These are phyloP conservation scores for Physcomitrellopsis africana DNA, from an alignment of 225 moss, liverwort and hornwort species.

Conservation along the genomic window DNA sequence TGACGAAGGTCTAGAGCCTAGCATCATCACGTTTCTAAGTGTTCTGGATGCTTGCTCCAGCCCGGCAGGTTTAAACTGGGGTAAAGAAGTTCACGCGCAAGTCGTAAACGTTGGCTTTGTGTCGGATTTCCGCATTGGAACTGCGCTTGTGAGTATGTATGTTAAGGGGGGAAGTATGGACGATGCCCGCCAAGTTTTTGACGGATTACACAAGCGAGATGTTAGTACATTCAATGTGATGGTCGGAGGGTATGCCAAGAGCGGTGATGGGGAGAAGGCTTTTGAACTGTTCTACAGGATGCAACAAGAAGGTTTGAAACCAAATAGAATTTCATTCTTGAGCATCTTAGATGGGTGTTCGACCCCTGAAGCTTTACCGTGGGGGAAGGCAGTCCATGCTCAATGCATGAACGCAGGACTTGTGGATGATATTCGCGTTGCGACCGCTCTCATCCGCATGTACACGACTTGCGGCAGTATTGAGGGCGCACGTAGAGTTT, in stretches of 20 bases:
- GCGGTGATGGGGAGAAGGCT: constrained; percentile 33
- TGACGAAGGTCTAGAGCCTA: constrained; percentile 32
- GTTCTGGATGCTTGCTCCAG: constrained; percentile 42
- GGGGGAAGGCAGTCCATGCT: constrained; percentile 36
- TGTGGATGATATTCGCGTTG: constrained; percentile 31
- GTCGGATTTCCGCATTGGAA: constrained; percentile 40
- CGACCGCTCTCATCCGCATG: constrained; percentile 41
- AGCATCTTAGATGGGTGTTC: constrained; percentile 39
- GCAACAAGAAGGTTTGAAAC: constrained; percentile 34
- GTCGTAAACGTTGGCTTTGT: constrained; percentile 26
- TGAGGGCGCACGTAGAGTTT: constrained; percentile 31
- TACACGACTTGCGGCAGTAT: constrained; percentile 39
- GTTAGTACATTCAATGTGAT: constrained; percentile 34
- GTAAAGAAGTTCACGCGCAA: constrained; percentile 32
- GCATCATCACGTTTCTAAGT: constrained; percentile 34
- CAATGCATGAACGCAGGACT: constrained; percentile 31
- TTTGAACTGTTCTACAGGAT: constrained; percentile 36
- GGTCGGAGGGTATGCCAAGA: constrained; percentile 39
- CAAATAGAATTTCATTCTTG: constrained; percentile 36
- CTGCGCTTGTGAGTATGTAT: constrained; percentile 47
- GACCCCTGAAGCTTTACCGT: constrained; percentile 9
- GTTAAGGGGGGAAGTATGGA: constrained; percentile 42
- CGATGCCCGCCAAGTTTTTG: constrained; percentile 36
- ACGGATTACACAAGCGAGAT: constrained; percentile 23
- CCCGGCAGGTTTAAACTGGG: constrained; percentile 26